Percentiles rank a stretch among this genome's conserved stretches.
These are phyloP conservation scores for Mycena metata DNA, from an alignment of 768 basidiomycete genomes.

Conservation along the genomic window DNA sequence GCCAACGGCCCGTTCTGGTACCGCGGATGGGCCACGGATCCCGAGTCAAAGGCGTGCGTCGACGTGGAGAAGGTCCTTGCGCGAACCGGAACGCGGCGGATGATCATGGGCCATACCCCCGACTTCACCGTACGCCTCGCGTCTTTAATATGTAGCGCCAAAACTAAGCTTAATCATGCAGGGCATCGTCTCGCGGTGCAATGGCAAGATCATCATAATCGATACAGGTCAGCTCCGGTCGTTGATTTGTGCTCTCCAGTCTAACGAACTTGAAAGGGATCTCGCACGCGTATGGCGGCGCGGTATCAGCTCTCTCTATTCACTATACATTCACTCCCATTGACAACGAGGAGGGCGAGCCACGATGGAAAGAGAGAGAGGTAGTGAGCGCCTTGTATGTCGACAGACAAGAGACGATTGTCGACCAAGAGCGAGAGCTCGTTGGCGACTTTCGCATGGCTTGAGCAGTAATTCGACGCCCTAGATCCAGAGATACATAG, in stretches of 20 bases:
- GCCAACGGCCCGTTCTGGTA: slow-evolving; percentile 94
- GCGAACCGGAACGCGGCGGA: slow-evolving; percentile 84
- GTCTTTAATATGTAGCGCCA: slow-evolving; percentile 2
- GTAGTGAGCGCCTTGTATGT: slow-evolving; percentile 76
- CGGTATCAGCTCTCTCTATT: slow-evolving; percentile 88
- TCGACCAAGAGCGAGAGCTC: slow-evolving; percentile 61
- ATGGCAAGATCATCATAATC: slow-evolving; percentile 95
- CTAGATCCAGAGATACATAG: slow-evolving; percentile 11
- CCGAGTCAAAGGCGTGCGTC: slow-evolving; percentile 76
- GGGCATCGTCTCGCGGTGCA: slow-evolving; percentile 88
- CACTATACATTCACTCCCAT: slow-evolving; percentile 85
- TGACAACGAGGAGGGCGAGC: slow-evolving; percentile 48
- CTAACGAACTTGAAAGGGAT: slow-evolving; percentile 67
- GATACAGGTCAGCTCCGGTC: slow-evolving; percentile 77
- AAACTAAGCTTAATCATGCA: slow-evolving; percentile 42
- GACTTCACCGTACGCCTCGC: slow-evolving; percentile 72
- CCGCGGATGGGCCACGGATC: slow-evolving; percentile 88
- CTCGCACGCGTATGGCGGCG: slow-evolving; percentile 95
- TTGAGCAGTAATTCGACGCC: slow-evolving; percentile 5
- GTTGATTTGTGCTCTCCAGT: not conserved
- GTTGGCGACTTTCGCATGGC: slow-evolving; percentile 53
- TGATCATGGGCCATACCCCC: slow-evolving; percentile 98
- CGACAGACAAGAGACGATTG: slow-evolving; percentile 65
- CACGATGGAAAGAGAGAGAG: slow-evolving; percentile 73
- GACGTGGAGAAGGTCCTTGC: slow-evolving; percentile 79